Percentiles rank a stretch among this genome's conserved stretches.
Conservation (phyloP, 208 protist genomes). For the Acanthamoeba lenticulata region DNA sequence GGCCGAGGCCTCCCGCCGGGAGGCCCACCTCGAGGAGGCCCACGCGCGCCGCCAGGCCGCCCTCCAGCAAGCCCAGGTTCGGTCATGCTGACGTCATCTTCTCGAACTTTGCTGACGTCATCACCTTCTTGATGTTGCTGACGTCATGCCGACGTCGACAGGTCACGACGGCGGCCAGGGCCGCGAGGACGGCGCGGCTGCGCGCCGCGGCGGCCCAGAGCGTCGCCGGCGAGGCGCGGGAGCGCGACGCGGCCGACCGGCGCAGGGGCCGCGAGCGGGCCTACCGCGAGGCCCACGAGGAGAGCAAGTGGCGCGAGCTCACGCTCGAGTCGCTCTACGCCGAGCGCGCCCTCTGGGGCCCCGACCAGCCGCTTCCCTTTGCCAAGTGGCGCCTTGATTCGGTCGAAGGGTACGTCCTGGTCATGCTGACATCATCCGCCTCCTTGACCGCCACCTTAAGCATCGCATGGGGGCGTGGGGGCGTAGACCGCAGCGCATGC, state of each 20-base stretch:
- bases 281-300: constrained; percentile 19
- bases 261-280: not conserved
- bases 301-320: constrained; percentile 59
- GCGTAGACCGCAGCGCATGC: constrained; percentile 28
- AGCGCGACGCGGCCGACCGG: not conserved
- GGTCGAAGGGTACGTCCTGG: constrained; percentile 65
- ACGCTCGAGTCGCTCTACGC: constrained; percentile 65
- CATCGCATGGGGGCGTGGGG: too few relatives aligned
- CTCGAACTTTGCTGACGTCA: not conserved
- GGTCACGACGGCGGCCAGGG: not conserved
- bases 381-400: constrained; percentile 75
- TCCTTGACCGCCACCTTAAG: not conserved
- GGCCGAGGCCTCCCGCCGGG: not conserved
- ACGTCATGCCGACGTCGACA: not conserved
- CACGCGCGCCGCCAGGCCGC: not conserved
- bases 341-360: constrained; percentile 76
- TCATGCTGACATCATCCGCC: not conserved
- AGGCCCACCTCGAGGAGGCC: not conserved
- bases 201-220: not conserved
- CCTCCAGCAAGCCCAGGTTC: not conserved
- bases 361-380: not conserved
- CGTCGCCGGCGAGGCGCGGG: not conserved
- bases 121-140: not conserved
- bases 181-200: not conserved
- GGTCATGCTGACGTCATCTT: not conserved